Percentiles rank a stretch among this genome's conserved stretches.
Evolutionary conservation across 2,329 filamentous ascomycete species (phyloP).

Genomic region (Beauveria sp.): DNA sequence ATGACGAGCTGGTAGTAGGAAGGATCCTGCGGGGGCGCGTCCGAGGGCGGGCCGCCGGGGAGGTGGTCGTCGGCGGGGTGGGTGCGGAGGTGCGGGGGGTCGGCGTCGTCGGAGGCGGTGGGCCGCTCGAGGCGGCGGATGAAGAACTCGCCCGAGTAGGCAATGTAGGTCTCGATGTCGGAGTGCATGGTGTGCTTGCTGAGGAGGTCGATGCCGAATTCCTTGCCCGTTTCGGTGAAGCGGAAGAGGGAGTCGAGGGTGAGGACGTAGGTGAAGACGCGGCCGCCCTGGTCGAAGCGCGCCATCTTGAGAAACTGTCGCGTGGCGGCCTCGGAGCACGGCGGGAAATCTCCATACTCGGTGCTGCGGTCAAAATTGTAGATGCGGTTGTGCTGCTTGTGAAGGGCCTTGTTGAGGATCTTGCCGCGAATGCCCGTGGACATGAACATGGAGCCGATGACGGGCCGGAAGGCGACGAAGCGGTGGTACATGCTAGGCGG

Average conservation of each 20-base stretch:
- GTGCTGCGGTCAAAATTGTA: slow-evolving; percentile 83
- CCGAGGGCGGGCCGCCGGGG: slow-evolving; percentile 37
- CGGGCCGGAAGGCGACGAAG: slow-evolving; percentile 86
- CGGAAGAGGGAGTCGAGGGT: slow-evolving; percentile 80
- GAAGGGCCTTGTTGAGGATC: slow-evolving; percentile 75
- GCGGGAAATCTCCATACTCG: slow-evolving; percentile 58
- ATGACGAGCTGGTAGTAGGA: slow-evolving; percentile 76
- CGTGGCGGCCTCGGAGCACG: slow-evolving; percentile 63
- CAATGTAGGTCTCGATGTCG: slow-evolving; percentile 83
- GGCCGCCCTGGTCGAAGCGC: slow-evolving; percentile 77
- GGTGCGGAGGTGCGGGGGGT: slow-evolving; percentile 35
- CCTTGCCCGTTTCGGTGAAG: slow-evolving; percentile 92
- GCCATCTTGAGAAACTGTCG: slow-evolving; percentile 77
- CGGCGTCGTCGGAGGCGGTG: slow-evolving; percentile 32
- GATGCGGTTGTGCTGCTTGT: slow-evolving; percentile 81
- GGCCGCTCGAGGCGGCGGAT: slow-evolving; percentile 58
- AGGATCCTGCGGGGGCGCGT: slow-evolving; percentile 38
- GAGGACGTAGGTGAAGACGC: slow-evolving; percentile 86
- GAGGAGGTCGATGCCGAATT: slow-evolving; percentile 88
- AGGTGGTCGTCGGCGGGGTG: slow-evolving; percentile 45
- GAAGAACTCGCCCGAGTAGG: slow-evolving; percentile 90
- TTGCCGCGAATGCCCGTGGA: slow-evolving; percentile 68
- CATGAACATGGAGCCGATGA: slow-evolving; percentile 84
- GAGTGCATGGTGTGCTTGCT: slow-evolving; percentile 98
- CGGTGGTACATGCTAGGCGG: slow-evolving; percentile 78